A percentile compares a stretch with the other conserved stretches of the same genome.
Conservation (phyloP, 2,329 filamentous ascomycete species). For the Coniosporium tulheliwenetii region DNA sequence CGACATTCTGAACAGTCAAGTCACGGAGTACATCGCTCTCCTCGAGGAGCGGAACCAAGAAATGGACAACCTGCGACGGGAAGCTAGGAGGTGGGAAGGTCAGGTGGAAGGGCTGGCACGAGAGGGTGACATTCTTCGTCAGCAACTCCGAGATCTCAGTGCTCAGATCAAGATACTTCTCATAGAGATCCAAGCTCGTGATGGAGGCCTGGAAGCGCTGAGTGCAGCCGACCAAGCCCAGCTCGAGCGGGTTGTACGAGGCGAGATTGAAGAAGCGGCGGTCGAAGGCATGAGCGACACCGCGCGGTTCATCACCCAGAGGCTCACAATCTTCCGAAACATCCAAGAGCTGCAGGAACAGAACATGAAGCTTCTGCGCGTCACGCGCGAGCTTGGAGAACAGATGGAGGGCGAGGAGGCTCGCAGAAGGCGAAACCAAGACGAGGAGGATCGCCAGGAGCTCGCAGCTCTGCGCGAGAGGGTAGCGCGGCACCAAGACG, state of each 20-base stretch:
- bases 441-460: slow-evolving; percentile 46
- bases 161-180: slow-evolving; percentile 82
- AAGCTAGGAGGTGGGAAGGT: slow-evolving; percentile 63
- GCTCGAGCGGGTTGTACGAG: slow-evolving; percentile 61
- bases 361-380: slow-evolving; percentile 69
- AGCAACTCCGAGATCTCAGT: slow-evolving; percentile 78
- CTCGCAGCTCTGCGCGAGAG: slow-evolving; percentile 59
- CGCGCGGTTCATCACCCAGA: slow-evolving; percentile 75
- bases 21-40: slow-evolving; percentile 61
- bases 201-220: slow-evolving; percentile 61
- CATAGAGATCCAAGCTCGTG: slow-evolving; percentile 68
- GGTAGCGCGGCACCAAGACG: slow-evolving; percentile 66
- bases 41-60: slow-evolving; percentile 71
- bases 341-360: slow-evolving; percentile 73
- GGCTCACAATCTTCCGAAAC: slow-evolving; percentile 79
- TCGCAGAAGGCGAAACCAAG: slow-evolving; percentile 38
- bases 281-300: slow-evolving; percentile 68
- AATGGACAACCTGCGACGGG: slow-evolving; percentile 63
- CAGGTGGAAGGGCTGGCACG: slow-evolving; percentile 44
- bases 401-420: slow-evolving; percentile 88
- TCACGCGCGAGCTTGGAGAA: slow-evolving; percentile 72
- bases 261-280: slow-evolving; percentile 49
- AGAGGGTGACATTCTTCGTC: slow-evolving; percentile 65
- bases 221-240: slow-evolving; percentile 57
- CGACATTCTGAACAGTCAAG: slow-evolving; percentile 62